Evolutionary conservation across 176 grass and related monocot species (phyloP).

Genomic region (Calamus simplicifolius): DNA sequence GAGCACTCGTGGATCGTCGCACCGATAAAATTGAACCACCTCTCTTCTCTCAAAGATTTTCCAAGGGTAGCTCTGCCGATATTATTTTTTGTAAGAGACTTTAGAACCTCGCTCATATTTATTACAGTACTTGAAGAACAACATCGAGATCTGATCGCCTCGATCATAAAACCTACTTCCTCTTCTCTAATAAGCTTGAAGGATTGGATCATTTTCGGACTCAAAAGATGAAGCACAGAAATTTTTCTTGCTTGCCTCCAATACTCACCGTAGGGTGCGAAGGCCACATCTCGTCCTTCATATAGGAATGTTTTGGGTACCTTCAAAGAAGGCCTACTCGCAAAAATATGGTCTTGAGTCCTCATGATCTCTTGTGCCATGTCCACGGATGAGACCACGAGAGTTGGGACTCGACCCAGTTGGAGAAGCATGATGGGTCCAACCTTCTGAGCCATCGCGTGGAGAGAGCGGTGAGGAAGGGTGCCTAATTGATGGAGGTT

Average conservation of each 20-base stretch:
- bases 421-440: slow-evolving; percentile 22
- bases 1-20: too few relatives aligned
- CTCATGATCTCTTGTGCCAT: slow-evolving; percentile 18
- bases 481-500: slow-evolving; percentile 14
- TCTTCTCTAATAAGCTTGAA: slow-evolving; percentile 1
- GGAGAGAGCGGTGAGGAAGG: slow-evolving; percentile 15
- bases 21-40: too few relatives aligned
- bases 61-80: too few relatives aligned
- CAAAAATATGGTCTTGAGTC: slow-evolving; percentile 22
- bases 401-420: neutral
- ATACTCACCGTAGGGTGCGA: slow-evolving; percentile 14
- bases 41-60: too few relatives aligned
- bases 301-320: neutral
- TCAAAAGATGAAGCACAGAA: slow-evolving; percentile 4
- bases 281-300: neutral
- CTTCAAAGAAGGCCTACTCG: slow-evolving; percentile 5
- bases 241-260: slow-evolving; percentile 24
- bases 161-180: slow-evolving; percentile 7
- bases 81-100: too few relatives aligned
- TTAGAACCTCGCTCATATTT: neutral
- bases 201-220: neutral
- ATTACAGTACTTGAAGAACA: neutral
- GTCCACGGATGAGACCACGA: slow-evolving; percentile 11
- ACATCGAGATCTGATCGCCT: neutral
- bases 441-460: slow-evolving; percentile 11